These are phyloP conservation scores for Lasiodiplodia sp. DNA, from an alignment of 2,329 filamentous ascomycete genomes.

Conservation along the genomic window DNA sequence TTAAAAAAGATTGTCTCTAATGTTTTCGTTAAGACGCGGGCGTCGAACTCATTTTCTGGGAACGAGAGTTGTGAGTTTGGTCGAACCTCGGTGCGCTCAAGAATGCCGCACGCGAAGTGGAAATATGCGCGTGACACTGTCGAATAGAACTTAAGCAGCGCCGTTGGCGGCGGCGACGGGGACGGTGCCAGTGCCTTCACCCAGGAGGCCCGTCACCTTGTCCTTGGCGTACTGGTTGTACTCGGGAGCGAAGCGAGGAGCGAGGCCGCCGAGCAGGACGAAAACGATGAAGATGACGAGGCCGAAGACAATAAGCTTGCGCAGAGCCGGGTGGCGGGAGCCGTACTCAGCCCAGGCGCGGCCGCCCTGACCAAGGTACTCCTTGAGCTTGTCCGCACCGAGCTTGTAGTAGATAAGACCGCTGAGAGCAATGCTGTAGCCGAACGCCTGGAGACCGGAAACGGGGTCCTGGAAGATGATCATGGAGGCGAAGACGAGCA, in stretches of 20 bases:
- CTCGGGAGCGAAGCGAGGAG: conserved; percentile 48
- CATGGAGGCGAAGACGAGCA: conserved; percentile 81
- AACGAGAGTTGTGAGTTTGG: conserved; percentile 4
- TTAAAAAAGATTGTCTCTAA: conserved; percentile 26
- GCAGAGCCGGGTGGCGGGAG: conserved; percentile 74
- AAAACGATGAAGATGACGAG: conserved; percentile 70
- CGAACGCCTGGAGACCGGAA: conserved; percentile 78
- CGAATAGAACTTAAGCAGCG: conserved; percentile 22
- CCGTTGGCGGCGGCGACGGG: conserved; percentile 22
- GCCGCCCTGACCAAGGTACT: conserved; percentile 73
- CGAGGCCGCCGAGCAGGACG: conserved; percentile 67
- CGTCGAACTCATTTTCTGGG: conserved; percentile 18
- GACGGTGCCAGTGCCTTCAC: conserved; percentile 36
- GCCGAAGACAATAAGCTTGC: conserved; percentile 77
- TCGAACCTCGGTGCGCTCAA: conserved; percentile 10
- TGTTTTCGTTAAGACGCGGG: conserved; percentile 24
- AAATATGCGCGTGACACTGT: neutral
- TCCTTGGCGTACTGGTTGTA: conserved; percentile 44
- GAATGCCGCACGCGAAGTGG: no score
- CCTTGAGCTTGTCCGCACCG: conserved; percentile 81
- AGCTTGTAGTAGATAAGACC: conserved; percentile 90
- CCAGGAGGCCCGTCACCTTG: conserved; percentile 46
- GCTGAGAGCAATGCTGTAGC: conserved; percentile 79
- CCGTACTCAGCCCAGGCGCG: conserved; percentile 90
- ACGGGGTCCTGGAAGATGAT: conserved; percentile 81